Evolutionary conservation across 768 basidiomycete species (phyloP), one percentile per base, ranked within the genome.

Genomic region (Dioszegia aurantiaca): DNA sequence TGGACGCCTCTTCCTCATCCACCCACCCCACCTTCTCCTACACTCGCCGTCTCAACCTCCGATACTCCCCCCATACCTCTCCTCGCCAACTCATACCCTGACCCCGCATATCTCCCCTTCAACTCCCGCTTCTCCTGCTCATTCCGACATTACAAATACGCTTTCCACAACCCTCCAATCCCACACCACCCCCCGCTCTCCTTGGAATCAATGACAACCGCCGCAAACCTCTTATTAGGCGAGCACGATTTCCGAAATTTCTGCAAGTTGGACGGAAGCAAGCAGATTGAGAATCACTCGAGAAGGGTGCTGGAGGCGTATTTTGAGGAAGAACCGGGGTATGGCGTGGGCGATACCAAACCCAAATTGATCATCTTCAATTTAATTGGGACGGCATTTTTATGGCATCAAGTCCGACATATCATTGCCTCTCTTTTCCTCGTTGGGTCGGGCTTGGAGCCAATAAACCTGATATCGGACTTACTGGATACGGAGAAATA

Each of bases 61-160:
- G 3, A 9, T 3, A 17, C 12, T 28, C 3, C 27, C 26, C 17
- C 9, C 28, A 10, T 28, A 17, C 11, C 46, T 14, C 26, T 9
- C 46, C 3, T 14, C 24, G 46, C 26, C 14, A 11, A 17, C 9
- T 30, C 26, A 26, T 47, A 47, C 30, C 46, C 46, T 17, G 46
- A 47, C 46, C 46, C 46, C 8, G 16, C 26, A 14, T 47, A 47
- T 28, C 30, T 47, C 26, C 28, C 46, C 5, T 98, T 98, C 77
- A 91, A 92, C 21, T 87, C 93, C 8, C 86, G 95, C 3, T 92
- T 87, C 78, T 86, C 85, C 12, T 97, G 94, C 79, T 80, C 78
- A 52, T 85, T 83, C 68, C 82, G 95, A 36, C 94, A 99, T 74
- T 98, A 99, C 84, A 97, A 94, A 72, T 99, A 98, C 78, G 94